Base-by-base conservation (phyloP, 331 rosid genomes). In the Dryas integrifolia region DNA sequence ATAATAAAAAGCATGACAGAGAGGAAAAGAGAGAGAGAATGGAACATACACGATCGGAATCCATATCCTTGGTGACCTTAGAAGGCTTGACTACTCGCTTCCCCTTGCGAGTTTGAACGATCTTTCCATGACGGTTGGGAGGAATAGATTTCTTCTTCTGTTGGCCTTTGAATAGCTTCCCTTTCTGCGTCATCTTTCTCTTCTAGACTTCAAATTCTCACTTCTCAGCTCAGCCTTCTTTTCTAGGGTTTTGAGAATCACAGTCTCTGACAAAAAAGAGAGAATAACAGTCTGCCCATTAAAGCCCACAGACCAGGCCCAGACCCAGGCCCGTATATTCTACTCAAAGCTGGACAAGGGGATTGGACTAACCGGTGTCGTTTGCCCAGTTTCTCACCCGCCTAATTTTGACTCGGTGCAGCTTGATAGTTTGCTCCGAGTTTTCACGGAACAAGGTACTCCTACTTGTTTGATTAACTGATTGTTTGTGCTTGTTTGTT, bases 61-160 rank as follows among this genome's bases (percentile, higher is more conserved):
- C 94, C 97, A 93, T 90, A 4, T 87, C 98, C 72, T 83, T 81
- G 11, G 97, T 80, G 62, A 73, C 26, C 77, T 87, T 93, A 0
- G 87, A 74, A 2, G 98, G 97, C 85, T 93, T 93, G 16, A 93
- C 72, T 44, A 53, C 61, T 78, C 91, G 86, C 88, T 82, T 93
- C 62, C 98, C 98, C 79, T 93, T 93, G 65, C 96, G 96, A 76
- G 67, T 84, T 0, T 14, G 78, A 62, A 88, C 78, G 7, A n/a
- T 65, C 76, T 93, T 93, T 9, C 98, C 98, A 79, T 93, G 98
- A 62, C 97, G 96, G 75, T 70, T 93, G 59, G 87, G 86, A 72
- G 98, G 89, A 50, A 90, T 79, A 3, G 89, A 80, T 62, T 93
- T 93, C 89, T 78, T 84, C 90, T 90, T 93, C 77, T 81, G 70